Evolutionary conservation across 768 basidiomycete species (phyloP), one percentile per base, ranked within the genome.

Genomic region (Psilocybe sp.): DNA sequence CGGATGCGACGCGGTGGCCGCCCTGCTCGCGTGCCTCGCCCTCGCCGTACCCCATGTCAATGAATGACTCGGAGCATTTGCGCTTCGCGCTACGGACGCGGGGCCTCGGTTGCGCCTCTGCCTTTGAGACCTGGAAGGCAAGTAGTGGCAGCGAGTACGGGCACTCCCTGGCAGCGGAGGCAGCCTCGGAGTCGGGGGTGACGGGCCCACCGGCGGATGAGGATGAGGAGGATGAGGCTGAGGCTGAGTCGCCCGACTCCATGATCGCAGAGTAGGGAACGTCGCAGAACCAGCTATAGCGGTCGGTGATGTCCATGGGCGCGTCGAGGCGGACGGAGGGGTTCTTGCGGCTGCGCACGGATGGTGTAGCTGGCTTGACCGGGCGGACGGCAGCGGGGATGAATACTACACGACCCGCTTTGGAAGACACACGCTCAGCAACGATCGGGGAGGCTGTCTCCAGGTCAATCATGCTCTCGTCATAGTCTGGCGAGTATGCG

Each of bases 281-380:
- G n/a, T 59, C 58, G 31, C 64, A 53, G 18, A 52, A 44, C 57
- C 60, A 62, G 42, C 56, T 63, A 43, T 59, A 54, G 23, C 49
- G 57, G 8, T 47, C 19, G 4, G 18, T 50, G 32, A 63, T 60
- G 18, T 67, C 64, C 28, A 68, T 56, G 6, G 62, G 66, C 4
- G 65, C 59, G 38, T 67, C 66, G 12, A 64, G 59, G 16, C 46
- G 57, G 12, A 14, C 13, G 13, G 16, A 37, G 13, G 44, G 20
- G 33, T 12, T 9, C 44, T 19, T 32, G 32, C 13, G 14, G 15
- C 32, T 32, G 41, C 16, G 9, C 20, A 36, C 43, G 16, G 19
- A 35, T 8, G 35, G 38, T 1, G 31, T 13, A 19, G 11, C 42
- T 18, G 28, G 31, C 6, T 41, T 14, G 33, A 23, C 39, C 4